These are phyloP conservation scores for Takashimella koratensis DNA, from an alignment of 1,284 basidiomycete genomes.

Conservation along the genomic window DNA sequence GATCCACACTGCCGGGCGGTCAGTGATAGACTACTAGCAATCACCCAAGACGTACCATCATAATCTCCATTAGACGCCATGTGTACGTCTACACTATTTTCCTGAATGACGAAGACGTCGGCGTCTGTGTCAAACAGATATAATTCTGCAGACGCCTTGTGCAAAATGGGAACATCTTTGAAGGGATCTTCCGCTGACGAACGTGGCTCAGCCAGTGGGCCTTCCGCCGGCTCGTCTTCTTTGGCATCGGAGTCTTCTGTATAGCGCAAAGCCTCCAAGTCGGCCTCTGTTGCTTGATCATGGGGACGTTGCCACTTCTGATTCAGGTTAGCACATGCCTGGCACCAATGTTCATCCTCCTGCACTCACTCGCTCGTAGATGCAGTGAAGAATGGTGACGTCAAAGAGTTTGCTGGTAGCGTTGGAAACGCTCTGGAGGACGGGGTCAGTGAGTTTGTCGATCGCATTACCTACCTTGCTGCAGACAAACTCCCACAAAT, in stretches of 20 bases:
- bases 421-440: conserved; percentile 61
- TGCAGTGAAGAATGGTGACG: conserved; percentile 87
- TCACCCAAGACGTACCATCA: conserved; percentile 44
- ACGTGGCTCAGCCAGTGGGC: conserved; percentile 3
- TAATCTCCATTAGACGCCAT: conserved; percentile 60
- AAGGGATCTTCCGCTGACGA: conserved; percentile 37
- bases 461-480: conserved; percentile 31
- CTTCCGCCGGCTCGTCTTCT: background rate
- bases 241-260: background rate
- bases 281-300: conserved; percentile 63
- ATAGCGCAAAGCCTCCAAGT: conserved; percentile 69
- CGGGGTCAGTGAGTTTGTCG: conserved; percentile 62
- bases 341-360: background rate
- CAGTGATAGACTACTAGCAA: background rate
- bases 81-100: conserved; percentile 61
- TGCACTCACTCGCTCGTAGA: conserved; percentile 66
- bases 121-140: conserved; percentile 69
- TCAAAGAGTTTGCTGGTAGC: conserved; percentile 83
- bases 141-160: conserved; percentile 51
- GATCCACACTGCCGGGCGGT: conserved; percentile 41
- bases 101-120: conserved; percentile 70
- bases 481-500: conserved; percentile 50
- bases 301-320: conserved; percentile 74
- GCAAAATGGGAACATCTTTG: conserved; percentile 46
- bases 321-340: conserved; percentile 3